These are phyloP conservation scores for Geosiphon pyriformis DNA, from an alignment of 192 early-diverging fungal species.

Conservation along the genomic window DNA sequence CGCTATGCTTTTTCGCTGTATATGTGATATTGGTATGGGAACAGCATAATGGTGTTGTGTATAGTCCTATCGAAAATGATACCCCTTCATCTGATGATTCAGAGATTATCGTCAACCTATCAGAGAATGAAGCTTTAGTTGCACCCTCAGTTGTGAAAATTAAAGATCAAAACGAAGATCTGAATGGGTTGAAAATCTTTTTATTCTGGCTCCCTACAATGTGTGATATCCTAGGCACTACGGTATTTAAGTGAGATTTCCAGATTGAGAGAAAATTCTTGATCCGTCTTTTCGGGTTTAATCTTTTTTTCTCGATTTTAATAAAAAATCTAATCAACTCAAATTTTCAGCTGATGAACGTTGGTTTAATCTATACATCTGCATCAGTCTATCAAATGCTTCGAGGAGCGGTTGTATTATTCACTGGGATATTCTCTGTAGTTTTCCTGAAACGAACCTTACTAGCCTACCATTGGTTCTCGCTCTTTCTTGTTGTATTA, in stretches of 20 bases:
- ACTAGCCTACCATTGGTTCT: conserved; percentile 73
- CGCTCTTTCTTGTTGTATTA: conserved; percentile 70
- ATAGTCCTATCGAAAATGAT: conserved; percentile 25
- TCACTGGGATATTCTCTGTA: conserved; percentile 81
- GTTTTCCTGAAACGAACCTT: conserved; percentile 79
- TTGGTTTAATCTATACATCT: conserved; percentile 87
- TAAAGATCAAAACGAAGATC: conserved; percentile 26
- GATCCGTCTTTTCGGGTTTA: background rate
- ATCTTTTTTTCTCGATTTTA: conserved; percentile 10
- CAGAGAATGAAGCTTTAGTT: background rate
- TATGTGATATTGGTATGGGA: conserved; percentile 41
- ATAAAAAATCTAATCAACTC: background rate
- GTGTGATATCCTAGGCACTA: conserved; percentile 75
- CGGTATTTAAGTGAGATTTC: no score
- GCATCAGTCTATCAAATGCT: conserved; percentile 95
- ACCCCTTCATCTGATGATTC: conserved; percentile 22
- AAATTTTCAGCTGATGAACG: conserved; percentile 83
- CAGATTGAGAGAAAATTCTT: no score
- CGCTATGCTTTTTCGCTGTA: conserved; percentile 67
- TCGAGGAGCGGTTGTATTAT: conserved; percentile 89
- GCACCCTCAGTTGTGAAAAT: conserved; percentile 21
- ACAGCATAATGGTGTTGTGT: conserved; percentile 26
- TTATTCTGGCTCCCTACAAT: conserved; percentile 76
- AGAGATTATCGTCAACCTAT: conserved; percentile 1
- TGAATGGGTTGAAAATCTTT: conserved; percentile 54